Evolutionary conservation across 441 rosid genomes (phyloP).

Genomic region (Gossypium gossypioides): DNA sequence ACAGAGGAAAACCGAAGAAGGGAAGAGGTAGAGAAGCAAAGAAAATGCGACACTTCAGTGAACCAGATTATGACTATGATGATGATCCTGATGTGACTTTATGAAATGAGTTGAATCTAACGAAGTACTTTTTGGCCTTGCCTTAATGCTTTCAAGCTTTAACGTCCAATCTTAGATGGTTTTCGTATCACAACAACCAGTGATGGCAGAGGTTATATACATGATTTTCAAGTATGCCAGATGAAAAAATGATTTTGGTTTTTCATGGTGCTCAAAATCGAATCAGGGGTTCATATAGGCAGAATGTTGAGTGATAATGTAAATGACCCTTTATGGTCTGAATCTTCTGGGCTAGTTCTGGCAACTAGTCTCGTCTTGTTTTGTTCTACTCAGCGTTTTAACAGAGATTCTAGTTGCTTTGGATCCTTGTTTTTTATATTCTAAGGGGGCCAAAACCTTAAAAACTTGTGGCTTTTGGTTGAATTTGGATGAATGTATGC

Average conservation of each 20-base stretch:
- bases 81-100: constrained; percentile 70
- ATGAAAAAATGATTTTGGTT: neutral
- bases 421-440: neutral
- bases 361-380: neutral
- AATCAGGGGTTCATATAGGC: neutral
- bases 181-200: neutral
- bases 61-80: constrained; percentile 83
- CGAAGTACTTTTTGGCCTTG: neutral
- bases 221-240: neutral
- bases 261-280: neutral
- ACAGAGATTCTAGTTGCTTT: neutral
- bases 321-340: neutral
- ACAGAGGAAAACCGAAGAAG: constrained; percentile 87
- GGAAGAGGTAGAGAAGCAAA: constrained; percentile 86
- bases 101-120: constrained; percentile 17
- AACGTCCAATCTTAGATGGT: neutral
- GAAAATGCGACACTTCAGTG: constrained; percentile 63
- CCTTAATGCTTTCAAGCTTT: neutral
- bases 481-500: neutral
- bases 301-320: neutral
- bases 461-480: neutral
- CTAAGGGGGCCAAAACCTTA: neutral
- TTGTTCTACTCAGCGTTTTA: neutral
- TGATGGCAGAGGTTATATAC: neutral
- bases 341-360: neutral